Evolutionary conservation across 176 grass and related monocot species (phyloP), one percentile per base, ranked within the genome.

Genomic region (Oryza rufipogon): DNA sequence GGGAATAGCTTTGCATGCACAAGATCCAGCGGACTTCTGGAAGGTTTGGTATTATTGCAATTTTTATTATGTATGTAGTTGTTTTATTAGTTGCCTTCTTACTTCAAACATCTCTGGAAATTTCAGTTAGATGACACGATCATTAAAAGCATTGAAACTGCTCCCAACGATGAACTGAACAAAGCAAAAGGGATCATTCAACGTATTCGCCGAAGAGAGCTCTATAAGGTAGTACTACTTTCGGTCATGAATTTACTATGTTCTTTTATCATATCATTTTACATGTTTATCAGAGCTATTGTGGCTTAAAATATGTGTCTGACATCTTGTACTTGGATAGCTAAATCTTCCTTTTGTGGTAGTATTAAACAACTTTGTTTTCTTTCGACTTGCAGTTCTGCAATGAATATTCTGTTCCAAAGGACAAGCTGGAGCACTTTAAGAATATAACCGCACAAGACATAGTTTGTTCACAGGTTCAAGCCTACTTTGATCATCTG

Each of bases 361-460:
- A 64, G 28, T 64, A 26, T 87, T 46, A 74, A 48, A 32, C 17
- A 41, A 8, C 68, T 69, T 25, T 60, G 47, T 52, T 32, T 71
- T 58, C 56, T 79, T 77, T 61, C 56, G n/a, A n/a, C n/a, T 81
- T 84, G 52, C 56, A 98, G 96, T 98, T 98, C 83, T 98, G 96
- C 85, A 98, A 98, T 63, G 80, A 98, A 14, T 98, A 95, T 87
- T 88, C 96, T 77, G 96, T 98, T 89, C 96, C 96, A 76, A 98
- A 88, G 78, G 92, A 98, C 61, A 95, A 92, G 36, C 85, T 98
- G 64, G 87, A 98, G 64, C 79, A 98, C 87, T 98, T 98, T 70
- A 95, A 98, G 84, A 74, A 93, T 36, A 54, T 98, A 71, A 93
- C 96, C 79, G 68, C 92, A 74, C 88, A 89, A 16, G 96, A 98